Conservation (phyloP, 495 filamentous ascomycete species). For the Neurospora sp. region DNA sequence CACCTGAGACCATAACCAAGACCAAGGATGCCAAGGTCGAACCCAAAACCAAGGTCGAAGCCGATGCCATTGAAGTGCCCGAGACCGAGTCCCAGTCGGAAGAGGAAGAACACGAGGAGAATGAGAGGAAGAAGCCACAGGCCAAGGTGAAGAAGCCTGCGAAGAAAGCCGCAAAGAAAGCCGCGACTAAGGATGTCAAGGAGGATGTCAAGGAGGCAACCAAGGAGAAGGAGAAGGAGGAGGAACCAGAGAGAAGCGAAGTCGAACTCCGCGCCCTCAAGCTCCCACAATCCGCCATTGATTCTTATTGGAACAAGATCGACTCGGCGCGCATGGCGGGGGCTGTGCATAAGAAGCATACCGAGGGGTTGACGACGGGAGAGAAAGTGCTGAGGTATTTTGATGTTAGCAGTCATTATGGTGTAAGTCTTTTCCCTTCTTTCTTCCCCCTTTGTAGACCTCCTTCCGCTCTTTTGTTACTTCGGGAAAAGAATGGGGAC, state of each 20-base stretch:
- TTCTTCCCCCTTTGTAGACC: background rate
- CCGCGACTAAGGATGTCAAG: constrained; percentile 14
- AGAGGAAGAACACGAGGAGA: background rate
- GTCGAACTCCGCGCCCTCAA: constrained; percentile 42
- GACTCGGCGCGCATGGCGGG: constrained; percentile 43
- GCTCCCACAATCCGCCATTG: constrained; percentile 54
- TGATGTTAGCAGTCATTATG: constrained; percentile 80
- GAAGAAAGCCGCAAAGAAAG: constrained; percentile 17
- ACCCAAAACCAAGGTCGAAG: background rate
- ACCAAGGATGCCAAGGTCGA: background rate
- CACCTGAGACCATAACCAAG: constrained; percentile 10
- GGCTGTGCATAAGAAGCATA: constrained; percentile 56
- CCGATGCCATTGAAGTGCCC: background rate
- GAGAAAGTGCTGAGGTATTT: constrained; percentile 86
- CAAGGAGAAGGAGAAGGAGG: constrained; percentile 6
- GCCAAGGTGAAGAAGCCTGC: constrained; percentile 22
- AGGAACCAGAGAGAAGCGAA: constrained; percentile 18
- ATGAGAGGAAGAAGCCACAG: constrained; percentile 6
- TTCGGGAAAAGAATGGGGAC: background rate
- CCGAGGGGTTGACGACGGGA: constrained; percentile 49
- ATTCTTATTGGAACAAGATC: constrained; percentile 60
- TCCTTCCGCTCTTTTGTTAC: background rate
- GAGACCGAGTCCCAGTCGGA: constrained; percentile 1
- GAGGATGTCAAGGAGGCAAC: background rate
- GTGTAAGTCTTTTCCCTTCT: constrained; percentile 48